Base-by-base conservation (phyloP, 2,329 filamentous ascomycete species). In the Aspergillus fischeri region DNA sequence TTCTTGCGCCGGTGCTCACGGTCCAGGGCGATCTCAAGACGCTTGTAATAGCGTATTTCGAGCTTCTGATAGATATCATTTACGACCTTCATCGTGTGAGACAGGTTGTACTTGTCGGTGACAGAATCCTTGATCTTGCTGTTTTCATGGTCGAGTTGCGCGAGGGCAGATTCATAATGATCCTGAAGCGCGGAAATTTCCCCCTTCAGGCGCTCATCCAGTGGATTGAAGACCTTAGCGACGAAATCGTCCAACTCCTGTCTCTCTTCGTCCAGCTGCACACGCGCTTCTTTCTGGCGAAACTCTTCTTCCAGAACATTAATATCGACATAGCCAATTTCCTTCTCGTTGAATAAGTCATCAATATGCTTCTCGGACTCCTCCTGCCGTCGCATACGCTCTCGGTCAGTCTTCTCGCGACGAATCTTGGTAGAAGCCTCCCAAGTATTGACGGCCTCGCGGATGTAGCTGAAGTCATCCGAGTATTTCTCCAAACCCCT, bases 311-410 rank as follows among this genome's bases (percentile, higher is more conserved):
- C 82, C 9, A 84, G 70, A 17, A 75, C 74, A 41, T 78, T 79
- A 62, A 85, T 82, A 51, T 84, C 81, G 11, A 81, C 80, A 65
- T 85, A 84, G 0, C 80, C 81, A 48, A 85, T 83, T 61, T 83
- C 78, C 54, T 83, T 78, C 51, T 77, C 77, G 60, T 84, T 80
- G 70, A 83, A 85, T 1, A 84, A 72, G 1, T 75, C 74, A 60
- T 84, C 80, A 32, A 82, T 81, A 50, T 77, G 74, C n/a, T 70
- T 71, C 62, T 84, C 81, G 2, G 77, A 80, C 59, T 81, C 77
- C 54, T 81, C 77, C 65, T 82, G 79, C 14, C 82, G 79, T 53
- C 69, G 69, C 57, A 74, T 73, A 3, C 81, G 79, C 42, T 81
- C 79, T 27, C 71, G 71, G 9, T 82, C 81, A 35, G 81, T 67